phyloP scores from a whole-genome alignment of 495 filamentous ascomycete species.

The Lophium mytilinum region DNA sequence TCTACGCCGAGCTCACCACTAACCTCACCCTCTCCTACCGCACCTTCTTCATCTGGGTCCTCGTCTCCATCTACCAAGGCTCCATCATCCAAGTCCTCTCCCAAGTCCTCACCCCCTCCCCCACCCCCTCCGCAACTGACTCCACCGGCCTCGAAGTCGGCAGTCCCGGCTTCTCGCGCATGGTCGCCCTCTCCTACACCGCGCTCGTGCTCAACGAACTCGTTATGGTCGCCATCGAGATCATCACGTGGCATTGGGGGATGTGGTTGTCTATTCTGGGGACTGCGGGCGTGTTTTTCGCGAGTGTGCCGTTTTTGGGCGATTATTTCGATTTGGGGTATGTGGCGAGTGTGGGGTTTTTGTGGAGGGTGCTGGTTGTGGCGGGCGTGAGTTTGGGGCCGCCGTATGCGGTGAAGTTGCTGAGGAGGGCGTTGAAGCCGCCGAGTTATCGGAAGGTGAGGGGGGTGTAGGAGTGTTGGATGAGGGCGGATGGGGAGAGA shows the following conservation, averaged over 20 bases:
- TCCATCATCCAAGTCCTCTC: slow-evolving; percentile 86
- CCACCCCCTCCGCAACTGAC: slow-evolving; percentile 29
- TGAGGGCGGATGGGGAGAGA: slow-evolving; percentile 47
- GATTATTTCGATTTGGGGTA: slow-evolving; percentile 84
- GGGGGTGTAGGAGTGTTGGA: slow-evolving; percentile 41
- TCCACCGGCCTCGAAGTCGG: background rate
- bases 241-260: slow-evolving; percentile 93
- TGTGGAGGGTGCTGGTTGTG: slow-evolving; percentile 82
- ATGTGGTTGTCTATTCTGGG: slow-evolving; percentile 82
- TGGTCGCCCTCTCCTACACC: slow-evolving; percentile 89
- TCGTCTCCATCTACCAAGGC: slow-evolving; percentile 91
- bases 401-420: slow-evolving; percentile 76
- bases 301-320: slow-evolving; percentile 76
- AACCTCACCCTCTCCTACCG: slow-evolving; percentile 79
- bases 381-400: slow-evolving; percentile 71
- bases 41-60: slow-evolving; percentile 96
- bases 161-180: slow-evolving; percentile 35
- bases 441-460: slow-evolving; percentile 95
- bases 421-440: slow-evolving; percentile 75
- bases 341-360: slow-evolving; percentile 68
- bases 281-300: slow-evolving; percentile 71
- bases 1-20: slow-evolving; percentile 90
- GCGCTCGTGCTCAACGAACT: slow-evolving; percentile 91
- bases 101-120: slow-evolving; percentile 68
- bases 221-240: slow-evolving; percentile 90